Evolutionary conservation across 2,329 filamentous ascomycete genomes (phyloP).

Genomic region (Phyllosticta paracitricarpa): DNA sequence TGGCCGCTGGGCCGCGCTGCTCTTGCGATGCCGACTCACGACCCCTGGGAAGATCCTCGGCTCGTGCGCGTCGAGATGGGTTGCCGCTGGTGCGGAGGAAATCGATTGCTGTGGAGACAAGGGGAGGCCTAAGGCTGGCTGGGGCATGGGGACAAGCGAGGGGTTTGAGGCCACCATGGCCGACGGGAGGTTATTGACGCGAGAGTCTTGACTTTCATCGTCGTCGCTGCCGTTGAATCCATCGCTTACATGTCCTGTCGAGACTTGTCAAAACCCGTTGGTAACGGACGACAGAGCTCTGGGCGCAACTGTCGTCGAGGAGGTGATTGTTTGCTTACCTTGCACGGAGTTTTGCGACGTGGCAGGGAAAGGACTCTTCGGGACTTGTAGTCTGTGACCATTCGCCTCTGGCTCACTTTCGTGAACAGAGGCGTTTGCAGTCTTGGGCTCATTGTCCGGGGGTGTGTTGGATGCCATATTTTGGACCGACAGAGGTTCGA

Average conservation of each 20-base stretch:
- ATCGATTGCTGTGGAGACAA: slow-evolving; percentile 15
- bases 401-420: background rate
- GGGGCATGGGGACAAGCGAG: slow-evolving; percentile 7
- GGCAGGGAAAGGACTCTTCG: background rate
- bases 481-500: slow-evolving; percentile 23
- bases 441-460: slow-evolving; percentile 11
- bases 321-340: background rate
- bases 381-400: background rate
- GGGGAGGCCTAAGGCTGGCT: slow-evolving; percentile 8
- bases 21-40: slow-evolving; percentile 38
- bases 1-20: slow-evolving; percentile 13
- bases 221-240: background rate
- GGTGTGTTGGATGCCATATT: slow-evolving; percentile 26
- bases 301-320: background rate
- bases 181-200: background rate
- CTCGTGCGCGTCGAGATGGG: slow-evolving; percentile 42
- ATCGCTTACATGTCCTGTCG: background rate
- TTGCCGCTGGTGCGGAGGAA: slow-evolving; percentile 16
- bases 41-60: slow-evolving; percentile 65
- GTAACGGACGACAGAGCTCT: background rate
- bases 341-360: background rate
- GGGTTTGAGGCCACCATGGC: slow-evolving; percentile 6
- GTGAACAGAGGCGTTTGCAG: slow-evolving; percentile 16
- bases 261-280: background rate
- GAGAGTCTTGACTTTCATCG: background rate